Evolutionary conservation across 805 yeast genomes (phyloP).

Genomic region (Candida michaelii): DNA sequence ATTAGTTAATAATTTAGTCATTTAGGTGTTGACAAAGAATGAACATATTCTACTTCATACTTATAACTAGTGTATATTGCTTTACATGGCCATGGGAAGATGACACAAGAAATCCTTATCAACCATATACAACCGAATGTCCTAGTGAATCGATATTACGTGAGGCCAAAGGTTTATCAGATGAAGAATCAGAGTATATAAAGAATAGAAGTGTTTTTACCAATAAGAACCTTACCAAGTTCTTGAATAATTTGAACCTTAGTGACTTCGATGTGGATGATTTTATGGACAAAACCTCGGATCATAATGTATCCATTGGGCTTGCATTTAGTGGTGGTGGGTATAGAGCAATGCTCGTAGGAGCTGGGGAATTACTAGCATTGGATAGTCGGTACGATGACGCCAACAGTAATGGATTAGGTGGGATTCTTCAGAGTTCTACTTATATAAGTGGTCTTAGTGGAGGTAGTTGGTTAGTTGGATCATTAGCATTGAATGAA

Average conservation of each 20-base stretch:
- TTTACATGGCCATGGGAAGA: conserved; percentile 16
- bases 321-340: conserved; percentile 32
- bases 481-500: conserved; percentile 35
- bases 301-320: conserved; percentile 28
- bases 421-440: conserved; percentile 41
- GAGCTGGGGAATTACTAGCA: conserved; percentile 44
- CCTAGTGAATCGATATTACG: conserved; percentile 28
- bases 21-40: too few species aligned
- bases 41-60: neutral
- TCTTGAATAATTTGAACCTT: conserved; percentile 30
- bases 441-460: conserved; percentile 41
- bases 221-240: conserved; percentile 27
- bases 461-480: conserved; percentile 44
- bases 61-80: neutral
- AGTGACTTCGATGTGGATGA: conserved; percentile 31
- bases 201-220: conserved; percentile 26
- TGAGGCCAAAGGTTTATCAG: conserved; percentile 25
- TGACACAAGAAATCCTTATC: conserved; percentile 22
- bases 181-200: conserved; percentile 28
- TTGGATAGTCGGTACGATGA: conserved; percentile 35
- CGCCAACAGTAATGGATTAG: conserved; percentile 30
- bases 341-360: conserved; percentile 39
- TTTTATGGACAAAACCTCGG: conserved; percentile 24
- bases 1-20: too few species aligned
- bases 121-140: conserved; percentile 31